These are phyloP conservation scores for Paraphoma sp. DNA, from an alignment of 2,329 filamentous ascomycete species.

Conservation along the genomic window DNA sequence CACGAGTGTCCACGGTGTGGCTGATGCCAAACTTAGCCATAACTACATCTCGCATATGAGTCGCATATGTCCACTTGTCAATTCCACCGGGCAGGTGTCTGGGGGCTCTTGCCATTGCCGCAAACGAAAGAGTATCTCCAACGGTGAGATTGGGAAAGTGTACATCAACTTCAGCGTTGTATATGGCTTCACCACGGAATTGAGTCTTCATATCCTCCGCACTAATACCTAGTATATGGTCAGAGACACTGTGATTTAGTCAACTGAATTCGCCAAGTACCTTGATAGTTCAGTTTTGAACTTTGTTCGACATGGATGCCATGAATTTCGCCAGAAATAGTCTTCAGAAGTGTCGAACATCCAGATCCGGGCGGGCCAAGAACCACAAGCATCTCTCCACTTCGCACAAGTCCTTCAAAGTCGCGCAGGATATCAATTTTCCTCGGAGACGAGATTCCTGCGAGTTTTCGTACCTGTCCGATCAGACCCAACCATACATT, in stretches of 20 bases:
- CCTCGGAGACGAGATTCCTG: too few species aligned
- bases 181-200: conserved; percentile 77
- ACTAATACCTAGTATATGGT: conserved; percentile 56
- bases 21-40: too few species aligned
- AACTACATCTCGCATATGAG: too few species aligned
- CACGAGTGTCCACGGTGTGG: too few species aligned
- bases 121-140: conserved; percentile 81
- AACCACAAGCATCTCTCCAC: conserved; percentile 51
- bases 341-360: conserved; percentile 67
- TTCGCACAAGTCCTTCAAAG: background rate
- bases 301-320: background rate
- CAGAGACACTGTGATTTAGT: conserved; percentile 59
- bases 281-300: conserved; percentile 59
- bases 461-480: background rate
- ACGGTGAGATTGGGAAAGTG: conserved; percentile 83
- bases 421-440: background rate
- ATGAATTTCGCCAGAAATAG: conserved; percentile 43
- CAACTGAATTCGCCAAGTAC: background rate
- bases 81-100: too few species aligned
- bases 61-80: too few species aligned
- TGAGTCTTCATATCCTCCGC: conserved; percentile 74
- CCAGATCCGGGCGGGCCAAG: conserved; percentile 58
- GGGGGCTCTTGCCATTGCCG: conserved; percentile 64
- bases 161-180: conserved; percentile 81
- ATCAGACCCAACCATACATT: background rate